These are phyloP conservation scores for Eucalyptus tenuipes DNA, from an alignment of 345 rosid genomes.

Conservation along the genomic window DNA sequence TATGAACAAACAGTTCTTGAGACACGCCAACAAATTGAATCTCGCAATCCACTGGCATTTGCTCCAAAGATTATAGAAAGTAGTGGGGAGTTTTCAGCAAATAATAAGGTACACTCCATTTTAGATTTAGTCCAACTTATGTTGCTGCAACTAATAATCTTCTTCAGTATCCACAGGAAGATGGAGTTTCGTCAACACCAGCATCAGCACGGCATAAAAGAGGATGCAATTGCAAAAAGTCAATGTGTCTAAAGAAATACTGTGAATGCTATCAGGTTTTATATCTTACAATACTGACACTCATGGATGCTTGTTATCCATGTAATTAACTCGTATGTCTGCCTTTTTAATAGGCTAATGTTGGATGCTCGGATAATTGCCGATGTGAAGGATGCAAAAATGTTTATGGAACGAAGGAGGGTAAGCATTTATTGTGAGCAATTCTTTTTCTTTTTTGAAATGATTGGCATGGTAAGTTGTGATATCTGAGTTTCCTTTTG, in stretches of 20 bases:
- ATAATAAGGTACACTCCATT: slow-evolving; percentile 4
- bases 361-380: slow-evolving; percentile 57
- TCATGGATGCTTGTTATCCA: neutral
- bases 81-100: neutral
- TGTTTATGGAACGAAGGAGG: slow-evolving; percentile 41
- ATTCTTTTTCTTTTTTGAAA: neutral
- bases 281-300: neutral
- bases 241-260: slow-evolving; percentile 52
- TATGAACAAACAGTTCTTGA: slow-evolving; percentile 38
- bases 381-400: slow-evolving; percentile 64
- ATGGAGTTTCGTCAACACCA: slow-evolving; percentile 12
- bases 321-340: neutral
- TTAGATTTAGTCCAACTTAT: neutral
- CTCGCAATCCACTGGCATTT: slow-evolving; percentile 58
- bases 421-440: slow-evolving; percentile 8
- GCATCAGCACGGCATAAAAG: slow-evolving; percentile 46
- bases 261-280: slow-evolving; percentile 68
- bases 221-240: slow-evolving; percentile 67
- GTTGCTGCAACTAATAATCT: neutral
- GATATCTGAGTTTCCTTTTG: neutral
- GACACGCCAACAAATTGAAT: slow-evolving; percentile 39
- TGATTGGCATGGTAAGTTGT: neutral
- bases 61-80: slow-evolving; percentile 40
- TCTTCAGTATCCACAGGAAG: slow-evolving; percentile 19
- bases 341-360: slow-evolving; percentile 17